phyloP scores from a whole-genome alignment of 495 filamentous ascomycete genomes.

The Patellaria atrata region DNA sequence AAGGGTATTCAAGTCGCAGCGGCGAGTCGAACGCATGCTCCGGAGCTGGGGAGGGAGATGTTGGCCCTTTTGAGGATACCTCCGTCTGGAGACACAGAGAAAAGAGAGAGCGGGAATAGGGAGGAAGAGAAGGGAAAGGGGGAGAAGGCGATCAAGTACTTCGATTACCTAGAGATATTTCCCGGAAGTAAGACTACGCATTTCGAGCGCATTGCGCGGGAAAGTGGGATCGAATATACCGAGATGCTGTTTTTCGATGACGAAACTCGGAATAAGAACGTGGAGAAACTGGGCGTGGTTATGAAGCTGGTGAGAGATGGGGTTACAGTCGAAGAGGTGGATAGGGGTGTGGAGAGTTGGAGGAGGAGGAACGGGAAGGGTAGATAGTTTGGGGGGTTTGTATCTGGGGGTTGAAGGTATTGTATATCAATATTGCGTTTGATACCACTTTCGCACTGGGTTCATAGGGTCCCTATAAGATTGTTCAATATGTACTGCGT shows the following conservation, averaged over 20 bases:
- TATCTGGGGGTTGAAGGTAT: too few relatives aligned
- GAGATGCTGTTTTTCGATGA: conserved; percentile 98
- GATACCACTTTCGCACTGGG: too few relatives aligned
- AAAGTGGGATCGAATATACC: conserved; percentile 49
- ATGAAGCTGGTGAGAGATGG: conserved; percentile 73
- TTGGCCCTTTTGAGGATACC: conserved; percentile 59
- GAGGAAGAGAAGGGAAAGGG: conserved; percentile 3
- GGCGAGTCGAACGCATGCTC: conserved; percentile 70
- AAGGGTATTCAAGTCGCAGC: conserved; percentile 51
- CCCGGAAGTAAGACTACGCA: conserved; percentile 76
- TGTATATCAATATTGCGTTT: too few relatives aligned
- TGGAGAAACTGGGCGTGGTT: conserved; percentile 62
- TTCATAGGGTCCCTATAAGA: too few relatives aligned
- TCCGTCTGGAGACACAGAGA: conserved; percentile 18
- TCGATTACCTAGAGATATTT: conserved; percentile 83
- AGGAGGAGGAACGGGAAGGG: conserved; percentile 61
- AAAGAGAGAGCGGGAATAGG: too few relatives aligned
- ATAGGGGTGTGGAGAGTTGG: conserved; percentile 70
- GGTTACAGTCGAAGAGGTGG: conserved; percentile 62
- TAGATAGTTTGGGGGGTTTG: too few relatives aligned
- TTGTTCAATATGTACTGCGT: too few relatives aligned
- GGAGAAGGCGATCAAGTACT: conserved; percentile 50
- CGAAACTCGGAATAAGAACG: conserved; percentile 73
- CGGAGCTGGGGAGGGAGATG: conserved; percentile 68
- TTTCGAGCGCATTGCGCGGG: conserved; percentile 55